Base-by-base conservation (phyloP, 148 eudicot genomes). In the Persicaria tinctoria region DNA sequence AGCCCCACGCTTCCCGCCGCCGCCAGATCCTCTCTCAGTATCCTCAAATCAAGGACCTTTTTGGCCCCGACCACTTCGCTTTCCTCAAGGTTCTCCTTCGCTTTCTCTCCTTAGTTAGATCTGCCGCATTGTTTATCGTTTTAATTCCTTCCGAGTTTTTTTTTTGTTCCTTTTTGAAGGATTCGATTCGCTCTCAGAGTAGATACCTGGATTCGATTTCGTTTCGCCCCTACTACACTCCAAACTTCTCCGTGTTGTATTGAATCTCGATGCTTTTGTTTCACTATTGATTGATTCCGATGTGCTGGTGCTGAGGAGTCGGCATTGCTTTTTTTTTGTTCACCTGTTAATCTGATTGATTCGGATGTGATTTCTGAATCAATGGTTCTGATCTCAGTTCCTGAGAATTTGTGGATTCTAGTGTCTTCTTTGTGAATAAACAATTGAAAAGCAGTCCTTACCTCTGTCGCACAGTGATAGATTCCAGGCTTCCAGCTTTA, bases 61-160 rank as follows among this genome's bases (percentile, higher is more conserved):
- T 91, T 79, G 98, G 98, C 68, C 98, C 98, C 70, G 98, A 93
- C 72, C 95, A 89, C 66, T 87, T 81, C 78, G 93, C 98, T 79
- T 86, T 84, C 73, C 82, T 85, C 62, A 91, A 93, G 97, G 98
- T 89, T 50, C 0, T 14, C 5, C 5, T 46, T 46, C 6, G 9
- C 41, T 5, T 47, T 47, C 60, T 51, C 17, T 9, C 8, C 41
- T 48, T 45, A 8, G 13, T 70, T 46, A 49, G 54, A 53, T 76
- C 27, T 78, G 16, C 55, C 54, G 8, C 74, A 71, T 46, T 71
- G 32, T 70, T 11, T 11, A 8, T 64, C 46, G 4, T 12, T 38
- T 32, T 10, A 46, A 13, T 23, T 27, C 38, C 50, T 78, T 3
- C 11, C 68, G 53, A 48, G 18, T 69, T 69, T 13, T 46, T 46